phyloP scores from a whole-genome alignment of 768 basidiomycete genomes.

The Lentinula guzmanii region DNA sequence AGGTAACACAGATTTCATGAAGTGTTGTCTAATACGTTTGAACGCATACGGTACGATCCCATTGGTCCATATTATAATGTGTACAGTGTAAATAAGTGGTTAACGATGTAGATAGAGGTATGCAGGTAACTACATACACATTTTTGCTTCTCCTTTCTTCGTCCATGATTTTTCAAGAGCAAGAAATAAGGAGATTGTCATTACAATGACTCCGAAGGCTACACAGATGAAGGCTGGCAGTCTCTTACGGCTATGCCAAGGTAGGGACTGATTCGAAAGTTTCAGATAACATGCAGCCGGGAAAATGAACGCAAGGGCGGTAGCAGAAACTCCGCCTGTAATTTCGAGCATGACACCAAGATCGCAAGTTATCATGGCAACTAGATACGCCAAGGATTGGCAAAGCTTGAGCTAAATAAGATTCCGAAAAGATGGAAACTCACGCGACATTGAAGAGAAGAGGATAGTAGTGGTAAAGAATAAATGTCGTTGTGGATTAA shows the following conservation, averaged over 20 bases:
- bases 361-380: slow-evolving; percentile 90
- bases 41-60: not conserved
- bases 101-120: not conserved
- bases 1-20: slow-evolving; percentile 16
- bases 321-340: slow-evolving; percentile 93
- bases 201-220: slow-evolving; percentile 68
- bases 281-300: slow-evolving; percentile 84
- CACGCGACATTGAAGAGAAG: slow-evolving; percentile 77
- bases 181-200: slow-evolving; percentile 71
- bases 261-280: slow-evolving; percentile 47
- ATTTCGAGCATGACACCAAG: slow-evolving; percentile 98
- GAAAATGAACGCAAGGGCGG: slow-evolving; percentile 89
- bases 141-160: slow-evolving; percentile 61
- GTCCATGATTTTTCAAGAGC: slow-evolving; percentile 79
- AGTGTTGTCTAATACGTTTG: not conserved
- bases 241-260: slow-evolving; percentile 68
- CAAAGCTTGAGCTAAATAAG: not conserved
- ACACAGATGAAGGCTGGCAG: slow-evolving; percentile 72
- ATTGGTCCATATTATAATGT: not conserved
- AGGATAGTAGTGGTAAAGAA: slow-evolving; percentile 88
- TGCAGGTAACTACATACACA: slow-evolving; percentile 46
- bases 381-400: slow-evolving; percentile 30
- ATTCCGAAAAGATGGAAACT: slow-evolving; percentile 16
- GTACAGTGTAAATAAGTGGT: not conserved
- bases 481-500: slow-evolving; percentile 77